Conservation (phyloP, 352 stramenopile species). For the Pythium plurisporium region DNA sequence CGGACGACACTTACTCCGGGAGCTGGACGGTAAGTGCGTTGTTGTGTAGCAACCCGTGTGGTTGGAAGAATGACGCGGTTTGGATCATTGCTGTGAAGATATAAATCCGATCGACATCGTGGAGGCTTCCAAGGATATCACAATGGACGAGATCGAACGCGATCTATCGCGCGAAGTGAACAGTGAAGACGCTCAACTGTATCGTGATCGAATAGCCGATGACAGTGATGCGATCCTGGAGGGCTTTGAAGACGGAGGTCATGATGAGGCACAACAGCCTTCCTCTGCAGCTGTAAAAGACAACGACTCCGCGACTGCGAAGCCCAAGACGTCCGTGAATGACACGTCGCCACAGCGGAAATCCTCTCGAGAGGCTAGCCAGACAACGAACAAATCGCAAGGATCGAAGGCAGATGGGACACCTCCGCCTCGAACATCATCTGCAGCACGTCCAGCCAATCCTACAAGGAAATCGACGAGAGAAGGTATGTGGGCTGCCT, state of each 20-base stretch:
- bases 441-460: not conserved
- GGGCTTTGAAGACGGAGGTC: not conserved
- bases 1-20: conserved; percentile 41
- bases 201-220: conserved; percentile 30
- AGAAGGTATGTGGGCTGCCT: not conserved
- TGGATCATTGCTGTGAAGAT: conserved; percentile 40
- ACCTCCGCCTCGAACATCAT: not conserved
- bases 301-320: not conserved
- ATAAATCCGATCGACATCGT: conserved; percentile 53
- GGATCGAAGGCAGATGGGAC: too few relatives aligned
- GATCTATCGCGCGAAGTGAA: conserved; percentile 47
- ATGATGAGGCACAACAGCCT: not conserved
- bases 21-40: conserved; percentile 34
- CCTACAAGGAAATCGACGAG: not conserved
- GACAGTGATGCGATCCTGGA: not conserved
- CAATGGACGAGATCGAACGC: conserved; percentile 38
- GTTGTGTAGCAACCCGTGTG: not conserved
- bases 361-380: not conserved
- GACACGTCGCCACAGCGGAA: not conserved
- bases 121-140: conserved; percentile 42
- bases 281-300: too few relatives aligned
- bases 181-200: conserved; percentile 34
- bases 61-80: too few relatives aligned
- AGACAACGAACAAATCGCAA: too few relatives aligned
- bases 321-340: too few relatives aligned